Evolutionary conservation across 75 land plant species (phyloP), one percentile per base, ranked within the genome.

Genomic region (Selaginella moellendorffii): DNA sequence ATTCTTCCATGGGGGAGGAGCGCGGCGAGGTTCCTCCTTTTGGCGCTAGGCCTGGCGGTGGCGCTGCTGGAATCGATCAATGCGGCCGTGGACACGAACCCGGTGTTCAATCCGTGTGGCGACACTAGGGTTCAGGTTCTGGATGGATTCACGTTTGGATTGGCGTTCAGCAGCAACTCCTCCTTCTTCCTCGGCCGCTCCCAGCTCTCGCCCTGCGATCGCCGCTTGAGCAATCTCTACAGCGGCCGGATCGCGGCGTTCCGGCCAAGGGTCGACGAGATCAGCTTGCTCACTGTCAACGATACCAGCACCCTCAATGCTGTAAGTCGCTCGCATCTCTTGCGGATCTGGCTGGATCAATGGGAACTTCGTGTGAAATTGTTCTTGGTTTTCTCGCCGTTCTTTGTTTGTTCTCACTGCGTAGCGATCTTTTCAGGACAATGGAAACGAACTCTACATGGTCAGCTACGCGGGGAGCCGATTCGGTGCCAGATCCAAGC

Each of bases 191-290:
- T 36, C 63, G 62, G 29, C 63, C 19, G 23, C 0, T 51, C 68
- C 27, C 83, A 75, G 66, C 77, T 78, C 24, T 81, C 87, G 0
- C 87, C 87, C 24, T 84, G 87, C 26, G 93, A 91, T 66, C 36
- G 52, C 2, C 81, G 93, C 23, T 69, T 87, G 30, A 0, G 30
- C 28, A 61, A 25, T 19, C 73, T 87, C 53, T 21, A 76, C 0
- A 28, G 64, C 29, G 52, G 30, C 21, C 14, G 23, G 8, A 61
- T 87, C 27, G 76, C 81, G 23, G 71, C 86, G 8, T 91, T 87
- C 66, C 69, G 97, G 62, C 88, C 97, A 12, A 82, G 82, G 30
- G 84, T 91, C 51, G 97, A 91, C 68, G 76, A 87, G 81, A 82
- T 82, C 64, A 77, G 82, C 24, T 79, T 91, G 26, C 88, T 91